Percentiles rank a stretch among this genome's conserved stretches.
Evolutionary conservation across 2,329 filamentous ascomycete species (phyloP).

Genomic region (Blastomyces emzantsi): DNA sequence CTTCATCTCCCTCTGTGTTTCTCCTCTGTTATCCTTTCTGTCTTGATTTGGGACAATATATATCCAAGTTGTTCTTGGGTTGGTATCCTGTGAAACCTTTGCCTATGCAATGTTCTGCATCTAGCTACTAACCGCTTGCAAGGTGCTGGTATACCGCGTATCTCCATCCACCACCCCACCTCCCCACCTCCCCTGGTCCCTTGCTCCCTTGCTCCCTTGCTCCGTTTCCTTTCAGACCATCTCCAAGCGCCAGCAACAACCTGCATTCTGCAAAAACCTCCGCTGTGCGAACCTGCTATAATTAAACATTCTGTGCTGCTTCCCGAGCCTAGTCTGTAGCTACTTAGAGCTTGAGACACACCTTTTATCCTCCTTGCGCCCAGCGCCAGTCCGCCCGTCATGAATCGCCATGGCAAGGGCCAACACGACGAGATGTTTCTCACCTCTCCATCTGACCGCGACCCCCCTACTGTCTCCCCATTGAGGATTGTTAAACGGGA

Average conservation of each 20-base stretch:
- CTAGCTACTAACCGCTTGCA: background rate
- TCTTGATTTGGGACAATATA: background rate
- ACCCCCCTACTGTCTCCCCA: slow-evolving; percentile 74
- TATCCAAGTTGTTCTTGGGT: background rate
- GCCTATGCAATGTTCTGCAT: background rate
- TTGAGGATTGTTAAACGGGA: slow-evolving; percentile 75
- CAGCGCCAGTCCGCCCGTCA: slow-evolving; percentile 19
- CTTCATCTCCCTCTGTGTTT: background rate
- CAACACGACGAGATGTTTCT: slow-evolving; percentile 81
- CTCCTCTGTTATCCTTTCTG: background rate
- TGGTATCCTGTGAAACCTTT: background rate
- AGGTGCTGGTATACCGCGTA: background rate
- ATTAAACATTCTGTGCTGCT: background rate
- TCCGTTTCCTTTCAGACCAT: background rate
- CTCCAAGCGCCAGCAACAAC: slow-evolving; percentile 3
- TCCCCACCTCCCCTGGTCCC: slow-evolving; percentile 1
- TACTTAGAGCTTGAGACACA: slow-evolving; percentile 2
- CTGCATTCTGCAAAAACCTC: background rate
- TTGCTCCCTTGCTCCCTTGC: background rate
- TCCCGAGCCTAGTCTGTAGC: background rate
- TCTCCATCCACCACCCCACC: background rate
- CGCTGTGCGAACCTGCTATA: slow-evolving; percentile 1
- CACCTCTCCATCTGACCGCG: slow-evolving; percentile 40
- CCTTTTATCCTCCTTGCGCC: slow-evolving; percentile 8
- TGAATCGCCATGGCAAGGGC: slow-evolving; percentile 47